A percentile compares a stretch with the other conserved stretches of the same genome.
phyloP scores from a whole-genome alignment of 1,284 basidiomycete species.

The Cutaneotrichosporon cavernicola region DNA sequence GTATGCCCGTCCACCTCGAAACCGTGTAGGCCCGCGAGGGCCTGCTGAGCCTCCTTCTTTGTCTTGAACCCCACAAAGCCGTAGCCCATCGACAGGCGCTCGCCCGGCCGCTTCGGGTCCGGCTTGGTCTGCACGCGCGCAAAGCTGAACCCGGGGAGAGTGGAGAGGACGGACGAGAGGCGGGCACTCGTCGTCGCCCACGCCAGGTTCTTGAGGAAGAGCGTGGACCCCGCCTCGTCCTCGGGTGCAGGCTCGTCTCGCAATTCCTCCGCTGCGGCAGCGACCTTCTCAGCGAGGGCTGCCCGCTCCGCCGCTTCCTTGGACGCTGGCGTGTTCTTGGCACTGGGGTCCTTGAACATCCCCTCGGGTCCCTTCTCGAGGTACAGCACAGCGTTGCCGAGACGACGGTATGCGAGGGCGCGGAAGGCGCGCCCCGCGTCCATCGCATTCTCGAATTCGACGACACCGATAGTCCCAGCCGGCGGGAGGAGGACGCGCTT shows the following conservation, averaged over 20 bases:
- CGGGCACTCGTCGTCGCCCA: slow-evolving; percentile 82
- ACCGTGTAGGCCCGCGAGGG: slow-evolving; percentile 75
- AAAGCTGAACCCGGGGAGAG: slow-evolving; percentile 78
- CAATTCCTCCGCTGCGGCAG: slow-evolving; percentile 19
- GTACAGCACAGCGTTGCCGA: slow-evolving; percentile 87
- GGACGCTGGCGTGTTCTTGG: slow-evolving; percentile 24
- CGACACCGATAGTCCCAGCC: slow-evolving; percentile 88
- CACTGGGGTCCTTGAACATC: slow-evolving; percentile 60
- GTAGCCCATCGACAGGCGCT: slow-evolving; percentile 85
- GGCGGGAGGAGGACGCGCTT: slow-evolving; percentile 80
- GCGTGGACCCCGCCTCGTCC: slow-evolving; percentile 70
- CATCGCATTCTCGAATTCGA: slow-evolving; percentile 73
- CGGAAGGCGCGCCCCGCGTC: slow-evolving; percentile 76
- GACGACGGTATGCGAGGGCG: slow-evolving; percentile 77
- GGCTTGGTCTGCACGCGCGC: slow-evolving; percentile 89
- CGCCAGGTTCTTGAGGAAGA: slow-evolving; percentile 92
- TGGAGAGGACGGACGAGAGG: slow-evolving; percentile 69
- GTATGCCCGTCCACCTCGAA: slow-evolving; percentile 85
- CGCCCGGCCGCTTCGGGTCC: slow-evolving; percentile 68
- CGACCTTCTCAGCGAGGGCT: slow-evolving; percentile 35
- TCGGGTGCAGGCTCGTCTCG: slow-evolving; percentile 55
- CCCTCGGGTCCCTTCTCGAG: slow-evolving; percentile 86
- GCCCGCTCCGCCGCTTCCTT: slow-evolving; percentile 55
- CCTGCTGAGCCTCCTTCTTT: slow-evolving; percentile 69
- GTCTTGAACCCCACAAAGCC: slow-evolving; percentile 92